phyloP scores from a whole-genome alignment of 768 basidiomycete genomes.

The Sporobolomyces pararoseus region DNA sequence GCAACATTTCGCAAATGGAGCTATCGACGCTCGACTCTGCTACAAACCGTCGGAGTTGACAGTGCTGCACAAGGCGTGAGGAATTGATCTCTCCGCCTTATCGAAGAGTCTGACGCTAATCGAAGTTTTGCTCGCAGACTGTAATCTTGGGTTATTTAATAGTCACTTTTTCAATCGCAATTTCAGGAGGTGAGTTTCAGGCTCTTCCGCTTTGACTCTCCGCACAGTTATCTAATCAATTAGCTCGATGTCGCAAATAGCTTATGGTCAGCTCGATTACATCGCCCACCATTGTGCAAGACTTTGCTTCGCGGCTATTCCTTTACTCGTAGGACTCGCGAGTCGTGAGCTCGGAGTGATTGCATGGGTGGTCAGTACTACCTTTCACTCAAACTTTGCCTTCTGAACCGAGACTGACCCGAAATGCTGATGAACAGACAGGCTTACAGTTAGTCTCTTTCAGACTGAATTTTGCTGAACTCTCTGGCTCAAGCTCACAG shows the following conservation, averaged over 20 bases:
- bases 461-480: neutral
- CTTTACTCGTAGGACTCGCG: conserved; percentile 17
- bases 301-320: conserved; percentile 14
- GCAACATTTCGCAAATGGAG: conserved; percentile 13
- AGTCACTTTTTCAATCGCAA: conserved; percentile 2
- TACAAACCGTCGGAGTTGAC: neutral
- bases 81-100: neutral
- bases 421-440: neutral
- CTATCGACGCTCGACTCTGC: neutral
- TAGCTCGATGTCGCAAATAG: too few relatives aligned
- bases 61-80: conserved; percentile 13
- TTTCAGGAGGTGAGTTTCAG: conserved; percentile 2
- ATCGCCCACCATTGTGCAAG: conserved; percentile 21
- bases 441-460: neutral
- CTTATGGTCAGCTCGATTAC: neutral
- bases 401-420: neutral
- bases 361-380: conserved; percentile 21
- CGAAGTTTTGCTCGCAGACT: too few relatives aligned
- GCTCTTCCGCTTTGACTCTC: too few relatives aligned
- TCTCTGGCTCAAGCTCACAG: too few relatives aligned
- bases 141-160: conserved; percentile 1
- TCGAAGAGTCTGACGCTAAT: too few relatives aligned
- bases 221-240: too few relatives aligned
- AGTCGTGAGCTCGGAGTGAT: conserved; percentile 20
- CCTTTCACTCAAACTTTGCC: neutral